phyloP scores from a whole-genome alignment of 2,329 filamentous ascomycete species.

The Colletotrichum camelliae region DNA sequence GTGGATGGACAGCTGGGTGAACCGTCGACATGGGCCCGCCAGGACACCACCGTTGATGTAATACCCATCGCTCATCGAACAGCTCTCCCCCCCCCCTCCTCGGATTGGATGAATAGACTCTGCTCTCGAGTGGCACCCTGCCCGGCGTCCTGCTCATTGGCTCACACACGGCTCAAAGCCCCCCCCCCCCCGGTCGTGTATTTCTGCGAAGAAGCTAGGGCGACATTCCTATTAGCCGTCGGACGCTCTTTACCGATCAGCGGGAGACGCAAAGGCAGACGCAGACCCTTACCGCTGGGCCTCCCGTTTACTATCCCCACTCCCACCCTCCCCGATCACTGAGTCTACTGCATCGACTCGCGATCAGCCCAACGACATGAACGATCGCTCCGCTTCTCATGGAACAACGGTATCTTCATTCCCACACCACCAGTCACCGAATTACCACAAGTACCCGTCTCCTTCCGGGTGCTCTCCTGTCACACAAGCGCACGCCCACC shows the following conservation, averaged over 20 bases:
- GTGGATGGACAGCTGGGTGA: background rate
- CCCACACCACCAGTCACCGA: background rate
- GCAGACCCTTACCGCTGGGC: background rate
- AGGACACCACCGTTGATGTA: background rate
- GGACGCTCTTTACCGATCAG: background rate
- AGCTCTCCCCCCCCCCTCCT: background rate
- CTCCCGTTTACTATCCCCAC: background rate
- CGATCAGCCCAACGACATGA: constrained; percentile 20
- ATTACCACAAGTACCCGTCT: background rate
- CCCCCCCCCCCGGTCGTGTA: background rate
- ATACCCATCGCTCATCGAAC: background rate
- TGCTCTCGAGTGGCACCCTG: background rate
- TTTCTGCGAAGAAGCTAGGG: background rate
- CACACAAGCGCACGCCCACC: accelerated
- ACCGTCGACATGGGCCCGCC: background rate
- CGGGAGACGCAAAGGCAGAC: background rate
- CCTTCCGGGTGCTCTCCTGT: background rate
- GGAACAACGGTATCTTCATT: constrained; percentile 3
- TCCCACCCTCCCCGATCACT: constrained; percentile 17
- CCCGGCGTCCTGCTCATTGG: background rate
- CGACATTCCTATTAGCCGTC: background rate
- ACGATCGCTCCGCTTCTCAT: constrained; percentile 8
- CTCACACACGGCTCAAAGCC: background rate
- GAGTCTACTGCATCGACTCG: background rate
- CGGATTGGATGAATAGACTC: background rate